Percentiles rank a stretch among this genome's conserved stretches.
These are phyloP conservation scores for Pseudocercospora pini-densiflorae DNA, from an alignment of 2,329 filamentous ascomycete genomes.

Conservation along the genomic window DNA sequence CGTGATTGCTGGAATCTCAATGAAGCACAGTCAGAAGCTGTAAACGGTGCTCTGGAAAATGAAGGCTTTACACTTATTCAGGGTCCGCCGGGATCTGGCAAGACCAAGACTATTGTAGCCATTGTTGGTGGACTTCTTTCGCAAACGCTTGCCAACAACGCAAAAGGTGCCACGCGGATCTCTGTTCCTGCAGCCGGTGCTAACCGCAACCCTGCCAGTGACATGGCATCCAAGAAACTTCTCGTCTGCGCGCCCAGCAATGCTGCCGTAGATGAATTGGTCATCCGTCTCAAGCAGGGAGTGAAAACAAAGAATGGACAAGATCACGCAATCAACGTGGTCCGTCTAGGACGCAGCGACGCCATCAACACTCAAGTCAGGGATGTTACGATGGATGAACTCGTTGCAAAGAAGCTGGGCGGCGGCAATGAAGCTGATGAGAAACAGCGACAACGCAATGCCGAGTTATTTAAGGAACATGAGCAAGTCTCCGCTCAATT, in stretches of 20 bases:
- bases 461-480: conserved; percentile 73
- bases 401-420: conserved; percentile 76
- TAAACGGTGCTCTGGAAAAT: conserved; percentile 90
- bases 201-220: conserved; percentile 30
- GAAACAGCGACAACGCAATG: conserved; percentile 56
- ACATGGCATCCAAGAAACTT: conserved; percentile 73
- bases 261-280: conserved; percentile 93
- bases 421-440: conserved; percentile 40
- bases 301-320: conserved; percentile 77
- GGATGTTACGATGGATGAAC: conserved; percentile 90
- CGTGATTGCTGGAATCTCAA: conserved; percentile 84
- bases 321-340: conserved; percentile 77
- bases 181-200: conserved; percentile 40
- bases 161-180: conserved; percentile 39
- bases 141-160: conserved; percentile 57
- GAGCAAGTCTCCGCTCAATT: conserved; percentile 68
- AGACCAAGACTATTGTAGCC: conserved; percentile 97
- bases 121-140: conserved; percentile 89
- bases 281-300: conserved; percentile 87
- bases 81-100: conserved; percentile 85
- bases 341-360: conserved; percentile 88
- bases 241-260: conserved; percentile 98
- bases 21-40: conserved; percentile 84
- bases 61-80: conserved; percentile 97
- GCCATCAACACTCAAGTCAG: conserved; percentile 87